phyloP scores from a whole-genome alignment of 2,329 filamentous ascomycete genomes.

The Pseudocercospora crystallina region DNA sequence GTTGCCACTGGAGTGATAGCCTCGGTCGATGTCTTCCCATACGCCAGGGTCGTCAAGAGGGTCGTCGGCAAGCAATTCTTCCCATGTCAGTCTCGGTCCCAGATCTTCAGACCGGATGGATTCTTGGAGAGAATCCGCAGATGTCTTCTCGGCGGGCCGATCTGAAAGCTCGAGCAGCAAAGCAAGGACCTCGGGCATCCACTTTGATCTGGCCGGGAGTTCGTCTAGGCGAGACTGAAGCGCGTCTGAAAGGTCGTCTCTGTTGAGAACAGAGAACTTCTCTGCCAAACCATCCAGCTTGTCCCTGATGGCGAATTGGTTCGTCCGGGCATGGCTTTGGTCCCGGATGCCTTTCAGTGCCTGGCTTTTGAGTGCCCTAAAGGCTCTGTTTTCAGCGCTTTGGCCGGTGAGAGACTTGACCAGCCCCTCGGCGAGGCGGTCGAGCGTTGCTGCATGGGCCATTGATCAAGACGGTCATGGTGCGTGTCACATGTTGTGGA shows the following conservation, averaged over 20 bases:
- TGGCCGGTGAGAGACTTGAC: conserved; percentile 63
- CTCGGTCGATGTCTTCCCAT: conserved; percentile 71
- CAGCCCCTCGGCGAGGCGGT: conserved; percentile 68
- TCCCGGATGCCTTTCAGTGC: conserved; percentile 42
- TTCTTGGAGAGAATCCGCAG: conserved; percentile 61
- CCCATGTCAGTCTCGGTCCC: conserved; percentile 63
- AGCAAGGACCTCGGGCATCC: conserved; percentile 76
- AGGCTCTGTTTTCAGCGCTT: conserved; percentile 25
- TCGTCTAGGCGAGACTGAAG: conserved; percentile 60
- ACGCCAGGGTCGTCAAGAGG: conserved; percentile 67
- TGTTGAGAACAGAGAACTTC: conserved; percentile 77
- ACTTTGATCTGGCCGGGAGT: conserved; percentile 60
- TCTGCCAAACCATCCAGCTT: conserved; percentile 64
- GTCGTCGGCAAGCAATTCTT: conserved; percentile 74
- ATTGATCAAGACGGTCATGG: conserved; percentile 47
- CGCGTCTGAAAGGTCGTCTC: conserved; percentile 75
- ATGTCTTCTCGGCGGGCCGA: conserved; percentile 70
- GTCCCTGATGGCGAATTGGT: conserved; percentile 49
- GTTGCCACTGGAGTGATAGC: conserved; percentile 64
- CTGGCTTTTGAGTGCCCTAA: conserved; percentile 40
- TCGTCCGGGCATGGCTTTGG: conserved; percentile 46
- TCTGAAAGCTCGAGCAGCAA: conserved; percentile 80
- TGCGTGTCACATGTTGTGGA: neutral
- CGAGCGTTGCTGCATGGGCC: conserved; percentile 68
- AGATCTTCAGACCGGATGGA: neutral